These are phyloP conservation scores for Neurospora sp. DNA, from an alignment of 495 filamentous ascomycete genomes.

Conservation along the genomic window DNA sequence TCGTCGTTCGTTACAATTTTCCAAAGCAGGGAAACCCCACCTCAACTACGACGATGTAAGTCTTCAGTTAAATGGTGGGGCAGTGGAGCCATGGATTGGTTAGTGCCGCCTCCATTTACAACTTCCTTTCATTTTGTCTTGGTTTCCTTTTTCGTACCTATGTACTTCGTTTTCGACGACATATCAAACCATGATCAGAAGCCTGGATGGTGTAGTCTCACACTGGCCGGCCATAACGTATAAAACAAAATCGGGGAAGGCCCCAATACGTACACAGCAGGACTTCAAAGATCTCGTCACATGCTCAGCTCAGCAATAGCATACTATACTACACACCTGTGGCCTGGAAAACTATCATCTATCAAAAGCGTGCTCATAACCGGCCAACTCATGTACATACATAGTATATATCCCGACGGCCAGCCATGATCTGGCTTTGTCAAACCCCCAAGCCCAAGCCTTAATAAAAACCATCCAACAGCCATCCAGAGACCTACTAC, in stretches of 20 bases:
- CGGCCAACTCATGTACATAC: background rate
- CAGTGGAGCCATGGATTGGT: background rate
- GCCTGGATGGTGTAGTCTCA: background rate
- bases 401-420: background rate
- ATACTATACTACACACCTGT: too few relatives aligned
- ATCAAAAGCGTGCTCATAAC: background rate
- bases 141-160: background rate
- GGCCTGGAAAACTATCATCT: background rate
- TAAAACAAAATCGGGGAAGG: background rate
- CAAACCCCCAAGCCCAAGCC: background rate
- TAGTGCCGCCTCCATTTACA: background rate
- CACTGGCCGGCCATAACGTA: background rate
- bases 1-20: background rate
- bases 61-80: background rate
- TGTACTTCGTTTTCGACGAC: background rate
- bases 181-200: background rate
- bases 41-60: background rate
- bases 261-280: background rate
- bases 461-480: background rate
- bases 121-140: background rate
- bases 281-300: background rate
- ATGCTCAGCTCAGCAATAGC: background rate
- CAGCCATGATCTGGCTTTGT: background rate
- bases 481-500: background rate
- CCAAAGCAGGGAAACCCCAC: background rate